These are phyloP conservation scores for Hibiscus mutabilis DNA, from an alignment of 345 rosid genomes.

Conservation along the genomic window DNA sequence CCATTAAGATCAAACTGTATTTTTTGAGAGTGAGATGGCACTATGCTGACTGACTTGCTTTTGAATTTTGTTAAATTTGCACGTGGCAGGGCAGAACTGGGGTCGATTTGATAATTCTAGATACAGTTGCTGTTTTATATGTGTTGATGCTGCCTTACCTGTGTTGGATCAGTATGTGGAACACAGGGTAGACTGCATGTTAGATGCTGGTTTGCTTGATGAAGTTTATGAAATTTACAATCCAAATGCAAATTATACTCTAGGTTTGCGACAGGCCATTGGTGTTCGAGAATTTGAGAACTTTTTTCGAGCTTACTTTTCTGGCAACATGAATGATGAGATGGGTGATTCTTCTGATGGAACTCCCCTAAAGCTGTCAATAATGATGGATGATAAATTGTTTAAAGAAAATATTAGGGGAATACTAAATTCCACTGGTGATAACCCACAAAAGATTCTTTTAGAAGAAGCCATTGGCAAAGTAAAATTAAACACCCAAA, in stretches of 20 bases:
- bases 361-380: constrained; percentile 16
- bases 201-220: constrained; percentile 63
- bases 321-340: constrained; percentile 8
- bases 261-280: constrained; percentile 83
- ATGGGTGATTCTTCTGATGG: constrained; percentile 16
- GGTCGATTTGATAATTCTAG: constrained; percentile 56
- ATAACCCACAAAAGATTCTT: constrained; percentile 36
- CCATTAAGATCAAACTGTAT: not conserved
- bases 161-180: constrained; percentile 67
- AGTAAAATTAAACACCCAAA: constrained; percentile 72
- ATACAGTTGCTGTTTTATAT: constrained; percentile 69
- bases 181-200: constrained; percentile 80
- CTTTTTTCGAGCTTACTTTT: constrained; percentile 37
- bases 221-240: constrained; percentile 75
- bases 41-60: constrained; percentile 6
- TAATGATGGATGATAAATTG: constrained; percentile 22
- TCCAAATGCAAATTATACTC: constrained; percentile 57
- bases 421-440: constrained; percentile 26
- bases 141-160: constrained; percentile 57
- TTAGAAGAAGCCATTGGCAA: constrained; percentile 62
- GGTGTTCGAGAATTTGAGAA: constrained; percentile 83
- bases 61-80: constrained; percentile 19
- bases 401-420: constrained; percentile 38
- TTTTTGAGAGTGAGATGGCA: not conserved
- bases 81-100: constrained; percentile 96